Conservation (phyloP, 495 filamentous ascomycete species). For the Hypoxylon fragiforme region DNA sequence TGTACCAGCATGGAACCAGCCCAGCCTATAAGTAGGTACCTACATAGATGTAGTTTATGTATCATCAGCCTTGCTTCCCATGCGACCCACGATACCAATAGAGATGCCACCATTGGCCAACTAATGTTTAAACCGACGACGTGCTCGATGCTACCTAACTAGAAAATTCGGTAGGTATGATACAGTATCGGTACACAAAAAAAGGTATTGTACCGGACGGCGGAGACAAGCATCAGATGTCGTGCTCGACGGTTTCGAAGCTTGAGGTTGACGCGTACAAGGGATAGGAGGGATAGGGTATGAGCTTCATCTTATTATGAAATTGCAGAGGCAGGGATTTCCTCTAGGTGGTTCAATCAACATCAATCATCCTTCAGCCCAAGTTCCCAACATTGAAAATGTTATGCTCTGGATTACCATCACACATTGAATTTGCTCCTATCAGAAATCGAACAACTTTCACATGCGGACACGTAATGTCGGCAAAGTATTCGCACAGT, state of each 20-base stretch:
- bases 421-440: constrained; percentile 25
- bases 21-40: too few relatives aligned
- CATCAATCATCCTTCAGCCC: too few relatives aligned
- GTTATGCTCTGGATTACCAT: constrained; percentile 19
- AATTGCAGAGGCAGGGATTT: constrained; percentile 33
- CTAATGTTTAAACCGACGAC: background rate
- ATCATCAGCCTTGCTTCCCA: constrained; percentile 7
- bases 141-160: background rate
- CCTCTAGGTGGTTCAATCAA: constrained; percentile 24
- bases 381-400: too few relatives aligned
- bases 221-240: constrained; percentile 20
- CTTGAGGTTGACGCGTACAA: constrained; percentile 28
- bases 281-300: constrained; percentile 30
- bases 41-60: too few relatives aligned
- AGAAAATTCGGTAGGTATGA: background rate
- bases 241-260: constrained; percentile 22
- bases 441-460: constrained; percentile 17
- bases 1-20: too few relatives aligned
- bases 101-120: background rate
- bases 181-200: background rate
- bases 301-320: constrained; percentile 36
- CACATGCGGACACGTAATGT: constrained; percentile 30
- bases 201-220: background rate
- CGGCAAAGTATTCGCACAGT: constrained; percentile 16
- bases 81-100: background rate